Evolutionary conservation across 208 protist genomes (phyloP), one percentile per base, ranked within the genome.

Genomic region (Leishmania aethiopica): DNA sequence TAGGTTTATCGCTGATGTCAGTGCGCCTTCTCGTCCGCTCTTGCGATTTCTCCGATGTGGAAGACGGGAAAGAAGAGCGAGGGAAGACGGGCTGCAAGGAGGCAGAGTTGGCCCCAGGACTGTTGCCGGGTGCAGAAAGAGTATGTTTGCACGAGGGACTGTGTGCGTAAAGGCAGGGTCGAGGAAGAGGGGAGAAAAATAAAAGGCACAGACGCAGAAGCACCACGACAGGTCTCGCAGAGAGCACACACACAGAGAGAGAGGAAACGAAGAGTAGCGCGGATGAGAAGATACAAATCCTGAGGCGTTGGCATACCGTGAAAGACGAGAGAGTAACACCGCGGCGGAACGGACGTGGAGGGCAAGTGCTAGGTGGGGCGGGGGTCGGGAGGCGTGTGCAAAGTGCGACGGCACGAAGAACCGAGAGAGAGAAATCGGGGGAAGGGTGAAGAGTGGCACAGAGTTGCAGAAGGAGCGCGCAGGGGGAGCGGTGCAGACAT

Each of bases 391-490:
- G 42, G 40, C 35, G 53, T 55, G 66, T 57, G 70, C 40, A n/a
- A 55, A 59, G 53, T 45, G 42, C 64, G 22, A 86, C 57, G 35
- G 60, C 80, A 81, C 79, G 51, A 73, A 66, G 81, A 71, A 6
- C 11, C 22, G 32, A 62, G 32, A 62, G 32, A 74, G n/a, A 53
- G 40, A 51, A 74, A 74, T 4, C 5, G 40, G 22, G 7, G 1
- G 47, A 40, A 35, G 25, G 28, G 37, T 19, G 22, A 86, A 85
- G 62, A 74, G 75, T 72, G 51, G 42, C 72, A 51, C 25, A 51
- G 32, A n/a, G 10, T 60, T 42, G 40, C 42, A 71, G 51, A 73
- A 60, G 49, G 55, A 62, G 7, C 4, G 62, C 22, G 13, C 40
- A 75, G 22, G 71, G 10, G 71, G 15, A 49, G 13, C 71, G 10